These are phyloP conservation scores for Cyberlindnera subsufficiens DNA, from an alignment of 805 yeast species.

Conservation along the genomic window DNA sequence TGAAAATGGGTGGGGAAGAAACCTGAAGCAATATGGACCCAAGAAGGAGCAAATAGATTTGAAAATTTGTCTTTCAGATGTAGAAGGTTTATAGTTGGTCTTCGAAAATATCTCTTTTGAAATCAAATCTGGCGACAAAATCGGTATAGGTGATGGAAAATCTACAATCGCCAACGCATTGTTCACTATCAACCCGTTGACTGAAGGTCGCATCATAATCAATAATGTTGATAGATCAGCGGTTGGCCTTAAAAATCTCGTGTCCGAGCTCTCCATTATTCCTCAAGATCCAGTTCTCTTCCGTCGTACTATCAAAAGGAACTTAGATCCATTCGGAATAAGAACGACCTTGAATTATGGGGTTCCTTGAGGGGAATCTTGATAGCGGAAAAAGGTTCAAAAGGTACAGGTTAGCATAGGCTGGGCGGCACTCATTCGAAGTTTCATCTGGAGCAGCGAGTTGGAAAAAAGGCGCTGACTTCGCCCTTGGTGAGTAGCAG, in stretches of 20 bases:
- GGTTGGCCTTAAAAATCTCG: constrained; percentile 61
- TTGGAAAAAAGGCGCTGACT: constrained; percentile 61
- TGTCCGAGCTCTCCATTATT: constrained; percentile 72
- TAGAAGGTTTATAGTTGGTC: constrained; percentile 61
- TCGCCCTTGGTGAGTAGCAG: constrained; percentile 62
- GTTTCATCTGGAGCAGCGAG: constrained; percentile 52
- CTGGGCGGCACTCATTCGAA: constrained; percentile 33
- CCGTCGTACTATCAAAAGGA: constrained; percentile 70
- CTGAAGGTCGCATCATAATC: constrained; percentile 46
- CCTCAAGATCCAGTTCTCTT: constrained; percentile 89
- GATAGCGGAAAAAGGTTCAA: constrained; percentile 31
- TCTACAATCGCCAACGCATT: constrained; percentile 71
- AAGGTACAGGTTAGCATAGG: constrained; percentile 14
- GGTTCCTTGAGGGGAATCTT: constrained; percentile 62
- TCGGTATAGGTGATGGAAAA: constrained; percentile 70
- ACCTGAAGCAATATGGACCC: constrained; percentile 62
- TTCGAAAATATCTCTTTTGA: constrained; percentile 48
- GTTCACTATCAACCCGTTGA: constrained; percentile 60
- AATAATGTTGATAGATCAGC: constrained; percentile 64
- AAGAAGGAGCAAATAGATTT: constrained; percentile 50
- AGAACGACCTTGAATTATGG: constrained; percentile 59
- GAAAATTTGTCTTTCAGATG: constrained; percentile 55
- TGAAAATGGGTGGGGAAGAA: constrained; percentile 51
- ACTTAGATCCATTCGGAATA: constrained; percentile 70
- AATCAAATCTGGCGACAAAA: constrained; percentile 46